Base-by-base conservation (phyloP, 2,329 filamentous ascomycete genomes). In the Lachnellula willkommii region DNA sequence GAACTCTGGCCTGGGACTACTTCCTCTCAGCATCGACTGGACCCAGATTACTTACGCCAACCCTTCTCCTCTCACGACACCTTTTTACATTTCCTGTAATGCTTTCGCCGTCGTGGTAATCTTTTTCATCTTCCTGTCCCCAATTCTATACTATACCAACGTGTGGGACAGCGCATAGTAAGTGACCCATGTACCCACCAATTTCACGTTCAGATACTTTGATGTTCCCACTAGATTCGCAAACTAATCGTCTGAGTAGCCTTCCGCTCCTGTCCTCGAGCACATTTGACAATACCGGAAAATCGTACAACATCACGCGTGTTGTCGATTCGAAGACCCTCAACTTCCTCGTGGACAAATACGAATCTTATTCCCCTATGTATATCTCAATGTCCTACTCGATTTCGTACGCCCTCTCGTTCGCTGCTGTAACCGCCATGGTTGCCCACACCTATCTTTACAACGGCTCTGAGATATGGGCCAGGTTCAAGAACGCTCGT, bases 1-100 rank as follows among this genome's bases (percentile, higher is more conserved):
- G 58, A 57, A 42, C 26, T 86, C 83, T 0, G 87, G 87, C 0
- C 60, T 90, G 6, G 88, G 84, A 0, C 65, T 90, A 24, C 70
- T 89, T 4, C 87, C 87, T 1, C 81, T 90, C 36, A 89, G 85
- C 0, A 87, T 90, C 65, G 87, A 90, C 73, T 89, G 87, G 85
- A 86, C 54, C 77, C 60, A 55, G 28, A 56, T 53, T 42, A 55
- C 32, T 17, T 61, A 56, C n/a, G 46, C 52, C 6, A 40, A n/a
- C 22, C 55, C 55, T 14, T 54, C 24, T 26, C 26, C 70, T 60
- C 57, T 71, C 3, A 85, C 88, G 45, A 65, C 61, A 15, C 86
- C 87, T 2, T 89, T 85, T 82, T 82, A 85, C 66, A 87, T 85
- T 11, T 89, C 89, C 60, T 84, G 83, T 58, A 90, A 90, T 66